These are phyloP conservation scores for Spiromastix sp. DNA, from an alignment of 2,329 filamentous ascomycete genomes.

Conservation along the genomic window DNA sequence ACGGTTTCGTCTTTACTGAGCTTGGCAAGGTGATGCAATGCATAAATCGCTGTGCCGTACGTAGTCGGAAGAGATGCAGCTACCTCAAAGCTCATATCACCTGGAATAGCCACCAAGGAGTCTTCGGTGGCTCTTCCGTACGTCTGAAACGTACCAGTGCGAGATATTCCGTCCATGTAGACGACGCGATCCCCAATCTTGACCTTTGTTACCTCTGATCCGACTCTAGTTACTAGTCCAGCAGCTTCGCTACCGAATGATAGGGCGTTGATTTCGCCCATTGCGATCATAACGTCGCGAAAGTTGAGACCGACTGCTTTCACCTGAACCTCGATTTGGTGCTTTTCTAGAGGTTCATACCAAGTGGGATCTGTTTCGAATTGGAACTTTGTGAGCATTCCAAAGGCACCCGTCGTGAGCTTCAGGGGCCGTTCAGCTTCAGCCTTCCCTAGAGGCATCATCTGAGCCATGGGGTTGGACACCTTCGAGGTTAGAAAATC, in stretches of 20 bases:
- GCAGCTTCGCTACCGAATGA: slow-evolving; percentile 27
- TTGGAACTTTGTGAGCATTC: slow-evolving; percentile 13
- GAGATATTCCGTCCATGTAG: slow-evolving; percentile 5
- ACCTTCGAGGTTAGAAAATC: slow-evolving; percentile 11
- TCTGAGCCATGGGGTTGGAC: slow-evolving; percentile 9
- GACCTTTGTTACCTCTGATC: slow-evolving; percentile 15
- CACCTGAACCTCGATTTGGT: slow-evolving; percentile 9
- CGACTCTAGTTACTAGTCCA: slow-evolving; percentile 17
- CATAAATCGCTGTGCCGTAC: slow-evolving; percentile 14
- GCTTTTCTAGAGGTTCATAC: slow-evolving; percentile 13
- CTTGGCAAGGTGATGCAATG: slow-evolving; percentile 12
- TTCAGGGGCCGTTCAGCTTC: slow-evolving; percentile 10
- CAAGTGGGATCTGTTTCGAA: slow-evolving; percentile 12
- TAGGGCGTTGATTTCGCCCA: slow-evolving; percentile 21
- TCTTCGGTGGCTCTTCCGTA: slow-evolving; percentile 8
- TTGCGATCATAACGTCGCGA: slow-evolving; percentile 21
- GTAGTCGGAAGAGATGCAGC: slow-evolving; percentile 15
- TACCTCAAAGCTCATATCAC: slow-evolving; percentile 11
- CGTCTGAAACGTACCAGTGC: slow-evolving; percentile 11
- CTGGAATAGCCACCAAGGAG: slow-evolving; percentile 10
- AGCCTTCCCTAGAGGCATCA: slow-evolving; percentile 9
- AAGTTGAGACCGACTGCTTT: slow-evolving; percentile 13
- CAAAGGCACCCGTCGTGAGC: slow-evolving; percentile 12
- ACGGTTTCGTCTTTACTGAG: slow-evolving; percentile 12
- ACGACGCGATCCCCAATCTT: slow-evolving; percentile 27